These are phyloP conservation scores for Grosmannia serpens DNA, from an alignment of 2,329 filamentous ascomycete genomes.

Conservation along the genomic window DNA sequence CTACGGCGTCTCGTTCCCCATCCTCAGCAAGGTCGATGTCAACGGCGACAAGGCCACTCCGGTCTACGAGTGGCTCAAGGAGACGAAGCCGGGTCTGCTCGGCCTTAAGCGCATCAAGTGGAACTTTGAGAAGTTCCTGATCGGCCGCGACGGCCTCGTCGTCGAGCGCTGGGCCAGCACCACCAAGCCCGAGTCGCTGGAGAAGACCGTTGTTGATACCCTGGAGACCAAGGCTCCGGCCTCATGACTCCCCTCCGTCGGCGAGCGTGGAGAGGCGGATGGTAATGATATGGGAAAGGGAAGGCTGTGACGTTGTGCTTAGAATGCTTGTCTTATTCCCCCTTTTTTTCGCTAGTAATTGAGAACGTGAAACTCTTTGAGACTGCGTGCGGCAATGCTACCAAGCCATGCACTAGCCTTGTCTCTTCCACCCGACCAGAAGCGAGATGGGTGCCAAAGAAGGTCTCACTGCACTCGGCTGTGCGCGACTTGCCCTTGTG, in stretches of 20 bases:
- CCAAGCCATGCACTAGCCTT: too few species aligned
- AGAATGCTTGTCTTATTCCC: not conserved
- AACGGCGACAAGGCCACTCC: slow-evolving; percentile 77
- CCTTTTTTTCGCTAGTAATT: not conserved
- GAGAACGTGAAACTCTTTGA: not conserved
- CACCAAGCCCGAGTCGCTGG: slow-evolving; percentile 73
- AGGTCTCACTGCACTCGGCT: too few species aligned
- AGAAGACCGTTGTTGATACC: slow-evolving; percentile 65
- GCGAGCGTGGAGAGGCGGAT: not conserved
- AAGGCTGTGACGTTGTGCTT: not conserved
- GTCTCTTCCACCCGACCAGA: too few species aligned
- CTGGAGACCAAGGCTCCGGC: slow-evolving; percentile 40
- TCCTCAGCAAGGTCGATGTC: slow-evolving; percentile 86
- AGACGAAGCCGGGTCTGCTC: slow-evolving; percentile 66
- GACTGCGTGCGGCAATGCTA: too few species aligned
- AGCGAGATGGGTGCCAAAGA: too few species aligned
- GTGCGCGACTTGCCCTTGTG: too few species aligned
- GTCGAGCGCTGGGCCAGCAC: slow-evolving; percentile 78
- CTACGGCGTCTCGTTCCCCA: slow-evolving; percentile 86
- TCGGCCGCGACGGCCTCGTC: slow-evolving; percentile 77
- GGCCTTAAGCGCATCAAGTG: slow-evolving; percentile 91
- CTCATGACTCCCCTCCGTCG: not conserved
- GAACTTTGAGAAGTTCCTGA: slow-evolving; percentile 99
- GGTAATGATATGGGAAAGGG: not conserved
- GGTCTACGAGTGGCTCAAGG: slow-evolving; percentile 66